Base-by-base conservation (phyloP, 1,284 basidiomycete species). In the Marasmius tenuissimus region DNA sequence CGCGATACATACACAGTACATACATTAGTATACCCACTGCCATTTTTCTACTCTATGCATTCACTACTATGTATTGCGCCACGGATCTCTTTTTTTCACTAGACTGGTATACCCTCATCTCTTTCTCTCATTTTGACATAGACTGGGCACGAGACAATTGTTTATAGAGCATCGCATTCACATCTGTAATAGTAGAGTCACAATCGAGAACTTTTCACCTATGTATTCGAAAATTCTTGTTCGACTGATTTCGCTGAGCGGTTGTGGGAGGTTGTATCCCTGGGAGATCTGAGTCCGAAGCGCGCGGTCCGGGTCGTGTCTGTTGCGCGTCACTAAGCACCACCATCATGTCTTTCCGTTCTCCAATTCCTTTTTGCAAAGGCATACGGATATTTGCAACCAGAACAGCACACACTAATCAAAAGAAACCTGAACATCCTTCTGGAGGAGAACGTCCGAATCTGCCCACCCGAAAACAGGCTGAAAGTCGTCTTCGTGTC, bases 111-210 rank as follows among this genome's bases (percentile, higher is more conserved):
- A 12, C 83, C 81, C 0, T 63, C 81, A 16, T 67, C 76, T 11
- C 66, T 76, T 14, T 69, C 85, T 57, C 40, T 83, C 53, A 81
- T 85, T 45, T 86, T 85, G 73, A 86, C 85, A n/a, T 34, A 37
- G 37, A 37, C 14, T n/a, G 37, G 33, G 34, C 52, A 54, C 52
- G 52, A 54, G 52, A 54, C 52, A 54, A 47, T 47, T 47, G 45
- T 47, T 47, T 54, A n/a, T 54, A 54, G 52, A 54, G 52, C 52
- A 54, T 54, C 52, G 52, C 52, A 54, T 38, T 14, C 45, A n/a
- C 45, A 47, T 47, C 45, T 47, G 45, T 47, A 47, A 37, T 54
- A 54, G 4, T 54, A 37, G 33, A 54, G 52, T 54, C n/a, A 35
- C 34, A 54, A 54, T 54, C 52, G 35, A 54, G 52, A 38, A 37